Percentiles rank a stretch among this genome's conserved stretches.
These are phyloP conservation scores for Geum urbanum DNA, from an alignment of 306 rosid species.

Conservation along the genomic window DNA sequence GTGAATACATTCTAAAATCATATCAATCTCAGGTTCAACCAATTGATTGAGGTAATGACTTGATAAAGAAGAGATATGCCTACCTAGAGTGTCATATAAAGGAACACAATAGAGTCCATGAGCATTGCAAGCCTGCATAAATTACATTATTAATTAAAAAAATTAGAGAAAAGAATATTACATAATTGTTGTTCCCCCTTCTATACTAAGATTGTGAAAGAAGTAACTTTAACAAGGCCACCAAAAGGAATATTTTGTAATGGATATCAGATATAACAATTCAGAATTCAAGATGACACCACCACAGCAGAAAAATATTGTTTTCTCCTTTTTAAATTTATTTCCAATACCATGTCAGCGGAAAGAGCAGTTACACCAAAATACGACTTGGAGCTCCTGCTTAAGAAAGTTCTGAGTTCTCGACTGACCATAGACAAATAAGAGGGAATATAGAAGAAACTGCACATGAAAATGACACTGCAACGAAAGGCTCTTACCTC, in stretches of 20 bases:
- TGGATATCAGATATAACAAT: neutral
- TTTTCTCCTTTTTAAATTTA: neutral
- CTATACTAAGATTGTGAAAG: neutral
- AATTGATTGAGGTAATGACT: constrained; percentile 4
- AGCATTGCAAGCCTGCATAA: constrained; percentile 92
- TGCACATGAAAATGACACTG: constrained; percentile 13
- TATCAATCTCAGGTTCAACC: neutral
- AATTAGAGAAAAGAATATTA: neutral
- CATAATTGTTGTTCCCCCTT: neutral
- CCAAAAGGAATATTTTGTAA: neutral
- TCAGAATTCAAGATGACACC: neutral
- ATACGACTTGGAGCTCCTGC: neutral
- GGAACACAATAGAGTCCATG: constrained; percentile 95
- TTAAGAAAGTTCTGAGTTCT: neutral
- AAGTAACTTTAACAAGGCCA: neutral
- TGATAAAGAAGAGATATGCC: constrained; percentile 30
- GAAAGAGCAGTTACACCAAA: neutral
- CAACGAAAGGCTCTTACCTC: constrained; percentile 44
- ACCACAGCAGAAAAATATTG: neutral
- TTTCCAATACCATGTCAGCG: neutral
- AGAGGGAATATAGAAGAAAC: neutral
- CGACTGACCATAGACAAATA: neutral
- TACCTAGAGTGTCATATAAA: constrained; percentile 89
- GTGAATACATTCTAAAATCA: neutral
- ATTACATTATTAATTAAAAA: constrained; percentile 28